Base-by-base conservation (phyloP, 306 rosid genomes). In the Vigna radiata region DNA sequence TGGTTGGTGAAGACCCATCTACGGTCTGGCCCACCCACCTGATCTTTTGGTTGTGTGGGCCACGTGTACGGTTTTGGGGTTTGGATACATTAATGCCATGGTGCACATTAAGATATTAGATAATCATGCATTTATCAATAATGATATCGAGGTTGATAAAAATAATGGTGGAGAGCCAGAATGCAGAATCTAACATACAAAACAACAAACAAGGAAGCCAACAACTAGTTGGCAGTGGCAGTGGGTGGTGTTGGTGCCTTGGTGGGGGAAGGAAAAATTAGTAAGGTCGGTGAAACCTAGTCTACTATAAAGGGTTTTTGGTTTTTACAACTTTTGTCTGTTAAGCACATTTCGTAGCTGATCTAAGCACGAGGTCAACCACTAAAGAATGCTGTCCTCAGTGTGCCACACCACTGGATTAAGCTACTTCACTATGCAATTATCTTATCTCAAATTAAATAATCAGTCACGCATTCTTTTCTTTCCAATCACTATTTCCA, bases 291-390 rank as follows among this genome's bases (percentile, higher is more conserved):
- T 81, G 86, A 83, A 81, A 36, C 49, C 67, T 60, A 56, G 33
- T 56, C 62, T 56, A 59, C 66, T 66, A 68, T 70, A 77, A 73
- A 71, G 61, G 79, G 78, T 49, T 47, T 74, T 56, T 64, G 53
- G 49, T 79, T 80, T 75, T 68, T 70, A 37, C 49, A 49, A 13
- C 73, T 83, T 76, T 65, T 76, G 76, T 77, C 64, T 81, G 68
- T 81, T 76, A 74, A 79, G 48, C 77, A 88, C 78, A 79, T 83
- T 83, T 79, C 85, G 77, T 74, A 81, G 84, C 53, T 84, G 82
- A 84, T 86, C 86, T 79, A 83, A 77, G 86, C 88, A 82, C 85
- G 81, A 78, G 87, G 87, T 90, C 91, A 90, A 86, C 95, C 89
- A 90, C 92, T 86, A 79, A 81, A 86, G 74, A 81, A 70, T 82